Base-by-base conservation (phyloP, 768 basidiomycete genomes). In the Pisolithus albus region DNA sequence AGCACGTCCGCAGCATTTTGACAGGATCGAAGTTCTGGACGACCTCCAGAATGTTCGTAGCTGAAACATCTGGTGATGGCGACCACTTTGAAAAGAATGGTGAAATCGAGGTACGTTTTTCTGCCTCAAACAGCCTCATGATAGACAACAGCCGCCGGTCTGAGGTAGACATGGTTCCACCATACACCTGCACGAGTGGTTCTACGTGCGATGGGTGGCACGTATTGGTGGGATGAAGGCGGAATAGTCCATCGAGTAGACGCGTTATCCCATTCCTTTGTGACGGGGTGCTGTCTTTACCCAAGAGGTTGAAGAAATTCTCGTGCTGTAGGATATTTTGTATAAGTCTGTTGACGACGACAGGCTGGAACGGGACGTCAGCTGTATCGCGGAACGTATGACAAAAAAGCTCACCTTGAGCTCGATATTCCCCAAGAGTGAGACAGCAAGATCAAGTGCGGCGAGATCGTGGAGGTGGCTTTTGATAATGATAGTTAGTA, bases 121-220 rank as follows among this genome's bases (percentile, higher is more conserved):
- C 80, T 0, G 59, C 61, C 59, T 93, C 91, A 59, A 93, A 93
- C 0, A 92, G 70, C 34, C 78, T 78, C 71, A 94, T 86, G 49
- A 96, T 78, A 1, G 81, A 77, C 5, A 96, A 70, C 2, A 97
- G 71, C 26, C 72, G 70, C 24, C 77, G 73, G 62, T 97, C 94
- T 1, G 85, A 57, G 1, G 55, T 46, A 0, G 82, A 78, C n/a
- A 88, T 64, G 0, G 87, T 87, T 1, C 87, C 94, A 8, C 77
- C 69, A 63, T 97, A 97, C 1, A 92, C 70, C 18, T 69, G 71
- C 41, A 88, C 67, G 34, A 98, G 73, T 1, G 89, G 90, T 43
- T 88, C 83, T 41, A 94, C 69, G 56, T 94, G 90, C 3, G 80
- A 85, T 9, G 84, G 76, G 63, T 95, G 94, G 60, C 89, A 94